Evolutionary conservation across 148 eudicot species (phyloP).

Genomic region (Cornus suecica): DNA sequence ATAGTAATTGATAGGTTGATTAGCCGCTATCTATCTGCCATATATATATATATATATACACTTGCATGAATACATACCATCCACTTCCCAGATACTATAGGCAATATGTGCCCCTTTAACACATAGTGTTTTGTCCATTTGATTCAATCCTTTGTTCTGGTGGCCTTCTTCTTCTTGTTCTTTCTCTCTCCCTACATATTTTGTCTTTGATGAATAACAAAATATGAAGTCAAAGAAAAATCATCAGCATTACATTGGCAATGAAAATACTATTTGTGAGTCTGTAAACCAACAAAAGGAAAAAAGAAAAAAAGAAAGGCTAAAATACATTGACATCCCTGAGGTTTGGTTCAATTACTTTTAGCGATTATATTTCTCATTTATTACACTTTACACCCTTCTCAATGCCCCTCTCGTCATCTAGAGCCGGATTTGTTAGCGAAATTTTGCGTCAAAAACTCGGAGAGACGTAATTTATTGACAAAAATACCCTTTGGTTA

Average conservation of each 20-base stretch:
- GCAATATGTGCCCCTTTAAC: constrained; percentile 42
- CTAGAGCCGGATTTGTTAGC: too few relatives aligned
- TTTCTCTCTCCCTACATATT: constrained; percentile 38
- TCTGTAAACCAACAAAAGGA: too few relatives aligned
- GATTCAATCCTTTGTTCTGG: constrained; percentile 25
- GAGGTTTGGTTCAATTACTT: too few relatives aligned
- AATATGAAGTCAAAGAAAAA: not conserved
- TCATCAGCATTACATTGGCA: not conserved
- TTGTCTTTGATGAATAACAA: constrained; percentile 23
- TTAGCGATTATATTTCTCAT: too few relatives aligned
- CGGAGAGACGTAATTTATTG: too few relatives aligned
- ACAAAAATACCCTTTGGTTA: too few relatives aligned
- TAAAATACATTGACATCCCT: not conserved
- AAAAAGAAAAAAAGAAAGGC: not conserved
- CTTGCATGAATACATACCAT: constrained; percentile 23
- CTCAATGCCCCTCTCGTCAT: too few relatives aligned
- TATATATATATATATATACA: not conserved
- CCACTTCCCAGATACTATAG: constrained; percentile 44
- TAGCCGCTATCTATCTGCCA: not conserved
- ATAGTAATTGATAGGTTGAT: not conserved
- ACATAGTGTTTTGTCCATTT: constrained; percentile 35
- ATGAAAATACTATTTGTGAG: too few relatives aligned
- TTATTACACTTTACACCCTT: too few relatives aligned
- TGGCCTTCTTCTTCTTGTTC: constrained; percentile 21
- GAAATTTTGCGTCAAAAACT: too few relatives aligned